Conservation (phyloP, 1,284 basidiomycete species). For the Rhodotorula glutinis region DNA sequence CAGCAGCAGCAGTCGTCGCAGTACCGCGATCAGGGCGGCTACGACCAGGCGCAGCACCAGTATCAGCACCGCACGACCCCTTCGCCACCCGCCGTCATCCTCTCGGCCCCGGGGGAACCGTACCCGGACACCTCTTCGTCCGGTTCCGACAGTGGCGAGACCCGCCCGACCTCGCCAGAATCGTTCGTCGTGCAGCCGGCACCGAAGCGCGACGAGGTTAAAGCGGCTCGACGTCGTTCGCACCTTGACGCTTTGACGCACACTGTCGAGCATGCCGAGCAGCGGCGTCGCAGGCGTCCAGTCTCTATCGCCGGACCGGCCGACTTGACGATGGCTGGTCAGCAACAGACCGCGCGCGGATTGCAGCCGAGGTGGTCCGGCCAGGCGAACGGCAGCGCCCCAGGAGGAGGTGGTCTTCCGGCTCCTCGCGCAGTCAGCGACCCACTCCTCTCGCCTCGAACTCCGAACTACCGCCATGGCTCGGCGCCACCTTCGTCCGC, state of each 20-base stretch:
- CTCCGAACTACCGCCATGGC: background rate
- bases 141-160: constrained; percentile 26
- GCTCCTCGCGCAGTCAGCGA: background rate
- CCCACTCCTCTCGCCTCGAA: background rate
- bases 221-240: constrained; percentile 3
- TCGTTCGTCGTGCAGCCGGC: background rate
- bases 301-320: constrained; percentile 2
- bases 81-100: constrained; percentile 32
- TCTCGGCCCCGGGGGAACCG: constrained; percentile 35
- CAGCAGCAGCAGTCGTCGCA: too few relatives aligned
- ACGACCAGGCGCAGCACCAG: too few relatives aligned
- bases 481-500: background rate
- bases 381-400: background rate
- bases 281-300: constrained; percentile 6
- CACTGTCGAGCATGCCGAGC: constrained; percentile 3
- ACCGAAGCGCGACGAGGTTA: constrained; percentile 1
- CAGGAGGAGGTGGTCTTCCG: background rate
- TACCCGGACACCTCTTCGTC: constrained; percentile 31
- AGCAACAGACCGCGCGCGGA: background rate
- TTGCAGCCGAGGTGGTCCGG: background rate
- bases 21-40: too few relatives aligned
- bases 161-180: constrained; percentile 21
- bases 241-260: constrained; percentile 22
- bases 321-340: background rate
- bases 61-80: constrained; percentile 10